phyloP scores from a whole-genome alignment of 768 basidiomycete species.

The Boletus rufocinnamomeus region DNA sequence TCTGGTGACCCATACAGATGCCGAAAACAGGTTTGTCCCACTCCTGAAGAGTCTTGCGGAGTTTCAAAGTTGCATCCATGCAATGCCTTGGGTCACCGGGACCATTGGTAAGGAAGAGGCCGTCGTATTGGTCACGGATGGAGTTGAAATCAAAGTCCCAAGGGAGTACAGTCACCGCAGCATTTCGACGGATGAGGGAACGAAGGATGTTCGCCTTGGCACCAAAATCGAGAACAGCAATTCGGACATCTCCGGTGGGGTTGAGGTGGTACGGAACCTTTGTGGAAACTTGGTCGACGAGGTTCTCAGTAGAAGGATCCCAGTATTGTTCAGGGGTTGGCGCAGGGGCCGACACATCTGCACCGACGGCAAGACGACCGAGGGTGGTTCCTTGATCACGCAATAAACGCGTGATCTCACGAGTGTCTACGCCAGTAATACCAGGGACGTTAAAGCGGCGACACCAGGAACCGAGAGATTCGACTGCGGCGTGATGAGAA shows the following conservation, averaged over 20 bases:
- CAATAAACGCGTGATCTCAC: conserved; percentile 90
- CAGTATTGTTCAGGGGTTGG: conserved; percentile 79
- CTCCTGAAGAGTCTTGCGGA: conserved; percentile 80
- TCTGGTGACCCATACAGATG: conserved; percentile 99
- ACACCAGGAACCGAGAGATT: conserved; percentile 94
- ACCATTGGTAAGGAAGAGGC: conserved; percentile 94
- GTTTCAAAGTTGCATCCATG: conserved; percentile 77
- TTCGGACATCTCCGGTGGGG: conserved; percentile 81
- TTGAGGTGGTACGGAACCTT: conserved; percentile 83
- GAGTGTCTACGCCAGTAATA: conserved; percentile 96
- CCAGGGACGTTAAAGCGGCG: conserved; percentile 86
- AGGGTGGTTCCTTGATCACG: conserved; percentile 98
- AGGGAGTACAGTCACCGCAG: conserved; percentile 91
- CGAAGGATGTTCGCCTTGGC: conserved; percentile 97
- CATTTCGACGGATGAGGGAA: conserved; percentile 86
- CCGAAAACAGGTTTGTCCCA: conserved; percentile 97
- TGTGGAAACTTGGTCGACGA: conserved; percentile 92
- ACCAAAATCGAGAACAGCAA: conserved; percentile 96
- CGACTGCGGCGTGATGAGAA: conserved; percentile 92
- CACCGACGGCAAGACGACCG: conserved; percentile 84
- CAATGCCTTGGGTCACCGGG: conserved; percentile 93
- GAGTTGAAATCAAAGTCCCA: conserved; percentile 98
- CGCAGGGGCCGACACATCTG: conserved; percentile 58
- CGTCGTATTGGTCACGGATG: conserved; percentile 88
- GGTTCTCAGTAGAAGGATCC: conserved; percentile 91